Evolutionary conservation across 2,329 filamentous ascomycete species (phyloP).

Genomic region (Verticillium albo-atrum): DNA sequence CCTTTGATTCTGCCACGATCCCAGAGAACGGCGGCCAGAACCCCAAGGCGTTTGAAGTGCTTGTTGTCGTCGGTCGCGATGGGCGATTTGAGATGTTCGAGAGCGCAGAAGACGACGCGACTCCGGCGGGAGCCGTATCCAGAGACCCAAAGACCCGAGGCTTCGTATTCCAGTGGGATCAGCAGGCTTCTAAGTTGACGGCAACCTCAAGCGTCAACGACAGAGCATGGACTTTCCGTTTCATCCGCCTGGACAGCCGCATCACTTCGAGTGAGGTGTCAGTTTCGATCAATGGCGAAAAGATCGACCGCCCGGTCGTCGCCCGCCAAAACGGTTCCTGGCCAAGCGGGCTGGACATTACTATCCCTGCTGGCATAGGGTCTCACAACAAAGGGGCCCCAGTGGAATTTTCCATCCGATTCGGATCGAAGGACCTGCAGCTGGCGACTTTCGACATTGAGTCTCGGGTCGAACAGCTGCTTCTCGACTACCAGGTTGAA

Average conservation of each 20-base stretch:
- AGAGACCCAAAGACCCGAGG: background rate
- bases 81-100: conserved; percentile 18
- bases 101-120: background rate
- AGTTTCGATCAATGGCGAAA: background rate
- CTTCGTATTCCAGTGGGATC: background rate
- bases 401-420: background rate
- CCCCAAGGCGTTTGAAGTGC: conserved; percentile 41
- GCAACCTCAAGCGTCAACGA: background rate
- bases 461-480: conserved; percentile 9
- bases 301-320: conserved; percentile 4
- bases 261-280: background rate
- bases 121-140: background rate
- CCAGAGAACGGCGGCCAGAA: conserved; percentile 43
- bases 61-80: conserved; percentile 42
- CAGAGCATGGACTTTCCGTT: conserved; percentile 7
- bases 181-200: background rate
- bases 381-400: background rate
- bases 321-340: background rate
- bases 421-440: background rate
- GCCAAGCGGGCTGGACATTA: background rate
- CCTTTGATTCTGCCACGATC: conserved; percentile 38
- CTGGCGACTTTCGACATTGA: background rate
- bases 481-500: conserved; percentile 22
- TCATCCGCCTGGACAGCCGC: background rate
- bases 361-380: background rate